A percentile compares a stretch with the other conserved stretches of the same genome.
These are phyloP conservation scores for Candida anglica DNA, from an alignment of 805 yeast genomes.

Conservation along the genomic window DNA sequence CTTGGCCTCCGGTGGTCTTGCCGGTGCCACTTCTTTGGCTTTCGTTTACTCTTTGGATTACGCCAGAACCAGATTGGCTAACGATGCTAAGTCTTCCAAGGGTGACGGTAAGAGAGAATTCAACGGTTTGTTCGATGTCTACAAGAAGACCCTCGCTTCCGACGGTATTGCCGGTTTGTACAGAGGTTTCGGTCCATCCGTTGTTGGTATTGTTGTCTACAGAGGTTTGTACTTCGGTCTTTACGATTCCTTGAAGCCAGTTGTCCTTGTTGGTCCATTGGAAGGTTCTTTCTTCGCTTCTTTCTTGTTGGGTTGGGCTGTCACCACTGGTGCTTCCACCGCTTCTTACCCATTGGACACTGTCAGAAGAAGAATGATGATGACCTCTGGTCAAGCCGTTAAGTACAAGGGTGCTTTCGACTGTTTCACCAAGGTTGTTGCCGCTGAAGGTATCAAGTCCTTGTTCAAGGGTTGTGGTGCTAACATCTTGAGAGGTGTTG, in stretches of 20 bases:
- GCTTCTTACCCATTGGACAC: constrained; percentile 99
- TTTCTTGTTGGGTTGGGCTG: constrained; percentile 96
- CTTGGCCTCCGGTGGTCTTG: constrained; percentile 98
- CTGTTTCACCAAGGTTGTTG: constrained; percentile 87
- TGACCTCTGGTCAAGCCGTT: constrained; percentile 98
- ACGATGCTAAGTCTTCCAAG: constrained; percentile 89
- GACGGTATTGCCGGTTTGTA: constrained; percentile 98
- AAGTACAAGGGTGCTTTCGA: constrained; percentile 95
- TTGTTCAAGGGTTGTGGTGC: constrained; percentile 99
- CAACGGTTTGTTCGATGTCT: constrained; percentile 95
- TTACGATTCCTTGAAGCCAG: constrained; percentile 95
- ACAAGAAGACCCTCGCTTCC: constrained; percentile 90
- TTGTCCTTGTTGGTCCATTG: constrained; percentile 87
- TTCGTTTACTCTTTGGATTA: constrained; percentile 96
- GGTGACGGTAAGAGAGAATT: constrained; percentile 91
- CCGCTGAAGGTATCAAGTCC: constrained; percentile 91
- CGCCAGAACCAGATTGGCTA: constrained; percentile 98
- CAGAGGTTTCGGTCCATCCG: constrained; percentile 99
- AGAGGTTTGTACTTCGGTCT: constrained; percentile 99
- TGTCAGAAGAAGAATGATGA: constrained; percentile 99
- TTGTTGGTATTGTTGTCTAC: constrained; percentile 95
- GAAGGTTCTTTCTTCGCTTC: constrained; percentile 95
- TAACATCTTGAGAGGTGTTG: constrained; percentile 99
- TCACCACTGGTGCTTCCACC: constrained; percentile 97
- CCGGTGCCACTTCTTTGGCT: constrained; percentile 93